Percentiles rank a stretch among this genome's conserved stretches.
These are phyloP conservation scores for Pluteus cervinus DNA, from an alignment of 768 basidiomycete genomes.

Conservation along the genomic window DNA sequence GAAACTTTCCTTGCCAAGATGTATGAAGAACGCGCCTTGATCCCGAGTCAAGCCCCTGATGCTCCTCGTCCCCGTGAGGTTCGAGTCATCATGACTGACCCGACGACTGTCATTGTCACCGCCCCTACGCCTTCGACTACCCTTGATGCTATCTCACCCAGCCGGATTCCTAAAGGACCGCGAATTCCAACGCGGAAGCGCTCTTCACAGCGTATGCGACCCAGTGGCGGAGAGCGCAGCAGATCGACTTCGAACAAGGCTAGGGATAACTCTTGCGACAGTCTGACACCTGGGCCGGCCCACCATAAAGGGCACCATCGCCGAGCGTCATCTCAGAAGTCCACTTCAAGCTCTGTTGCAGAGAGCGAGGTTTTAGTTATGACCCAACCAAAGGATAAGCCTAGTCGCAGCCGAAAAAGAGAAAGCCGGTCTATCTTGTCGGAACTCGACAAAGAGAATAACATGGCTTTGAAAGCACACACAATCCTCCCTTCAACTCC, in stretches of 20 bases:
- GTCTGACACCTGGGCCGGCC: conserved; percentile 26
- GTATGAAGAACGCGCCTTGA: no score
- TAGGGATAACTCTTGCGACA: conserved; percentile 8
- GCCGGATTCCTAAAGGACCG: conserved; percentile 38
- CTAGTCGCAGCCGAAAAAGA: no score
- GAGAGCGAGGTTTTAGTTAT: conserved; percentile 6
- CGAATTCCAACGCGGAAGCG: conserved; percentile 27
- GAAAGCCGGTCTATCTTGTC: no score
- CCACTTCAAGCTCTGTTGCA: conserved; percentile 14
- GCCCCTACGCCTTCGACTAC: conserved; percentile 43
- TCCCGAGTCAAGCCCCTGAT: conserved; percentile 6
- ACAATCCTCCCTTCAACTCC: conserved; percentile 40
- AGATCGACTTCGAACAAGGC: conserved; percentile 14
- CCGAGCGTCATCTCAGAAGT: conserved; percentile 20
- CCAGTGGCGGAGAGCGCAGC: conserved; percentile 20
- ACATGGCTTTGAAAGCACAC: conserved; percentile 25
- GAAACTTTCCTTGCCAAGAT: no score
- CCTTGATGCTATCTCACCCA: conserved; percentile 23
- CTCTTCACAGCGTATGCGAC: conserved; percentile 19
- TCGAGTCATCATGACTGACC: conserved; percentile 38
- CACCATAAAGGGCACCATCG: conserved; percentile 20
- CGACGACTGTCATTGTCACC: conserved; percentile 47
- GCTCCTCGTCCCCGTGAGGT: conserved; percentile 24
- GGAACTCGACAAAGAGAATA: conserved; percentile 37
- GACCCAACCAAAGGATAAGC: neutral